phyloP scores from a whole-genome alignment of 1,139 yeast genomes.

The Yueomyces sp. region DNA sequence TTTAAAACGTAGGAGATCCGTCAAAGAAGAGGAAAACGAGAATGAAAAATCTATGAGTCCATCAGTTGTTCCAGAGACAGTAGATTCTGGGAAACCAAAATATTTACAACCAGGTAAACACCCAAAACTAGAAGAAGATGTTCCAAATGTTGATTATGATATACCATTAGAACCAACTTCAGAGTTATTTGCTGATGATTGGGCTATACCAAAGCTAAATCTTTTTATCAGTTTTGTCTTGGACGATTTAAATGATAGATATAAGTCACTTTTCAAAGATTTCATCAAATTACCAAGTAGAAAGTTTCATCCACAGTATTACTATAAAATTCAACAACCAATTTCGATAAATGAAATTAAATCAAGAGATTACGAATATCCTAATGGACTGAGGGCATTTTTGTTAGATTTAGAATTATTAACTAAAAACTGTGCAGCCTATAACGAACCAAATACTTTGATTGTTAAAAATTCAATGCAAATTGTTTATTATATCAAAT shows the following conservation, averaged over 20 bases:
- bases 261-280: slow-evolving; percentile 33
- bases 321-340: slow-evolving; percentile 50
- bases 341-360: slow-evolving; percentile 56
- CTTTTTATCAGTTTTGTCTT: slow-evolving; percentile 20
- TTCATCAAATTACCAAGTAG: slow-evolving; percentile 62
- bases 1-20: slow-evolving; percentile 15
- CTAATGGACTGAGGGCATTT: slow-evolving; percentile 29
- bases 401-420: slow-evolving; percentile 43
- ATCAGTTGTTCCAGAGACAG: background rate
- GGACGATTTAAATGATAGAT: slow-evolving; percentile 22
- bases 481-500: slow-evolving; percentile 20
- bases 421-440: slow-evolving; percentile 46
- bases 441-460: slow-evolving; percentile 50
- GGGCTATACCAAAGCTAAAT: slow-evolving; percentile 23
- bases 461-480: slow-evolving; percentile 45
- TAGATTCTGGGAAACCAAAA: background rate
- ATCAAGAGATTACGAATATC: slow-evolving; percentile 28
- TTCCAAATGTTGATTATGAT: slow-evolving; percentile 16
- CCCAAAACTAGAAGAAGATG: slow-evolving; percentile 15
- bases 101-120: slow-evolving; percentile 19
- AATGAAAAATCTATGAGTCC: slow-evolving; percentile 3
- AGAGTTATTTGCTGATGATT: slow-evolving; percentile 19
- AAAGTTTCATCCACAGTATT: slow-evolving; percentile 74
- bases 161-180: slow-evolving; percentile 20
- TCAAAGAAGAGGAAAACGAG: slow-evolving; percentile 9